Conservation (phyloP, 164 flowering plant species). For the Magnolia changhungtana region DNA sequence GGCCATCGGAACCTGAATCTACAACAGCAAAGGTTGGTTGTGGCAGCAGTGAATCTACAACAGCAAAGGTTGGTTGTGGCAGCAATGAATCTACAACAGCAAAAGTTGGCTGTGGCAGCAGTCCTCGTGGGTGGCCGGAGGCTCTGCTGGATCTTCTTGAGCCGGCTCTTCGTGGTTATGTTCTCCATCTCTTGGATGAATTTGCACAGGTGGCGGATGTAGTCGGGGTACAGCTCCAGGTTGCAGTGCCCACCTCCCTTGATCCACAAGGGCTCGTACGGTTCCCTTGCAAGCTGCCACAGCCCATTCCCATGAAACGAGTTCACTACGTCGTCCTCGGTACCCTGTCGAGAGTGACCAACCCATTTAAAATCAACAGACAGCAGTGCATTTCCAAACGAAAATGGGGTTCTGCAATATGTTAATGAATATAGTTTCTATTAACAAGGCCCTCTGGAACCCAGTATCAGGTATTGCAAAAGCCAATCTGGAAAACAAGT, state of each 20-base stretch:
- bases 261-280: conserved; percentile 92
- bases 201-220: conserved; percentile 72
- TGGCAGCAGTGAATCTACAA: background rate
- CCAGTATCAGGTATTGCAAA: background rate
- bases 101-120: conserved; percentile 2
- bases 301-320: conserved; percentile 83
- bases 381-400: background rate
- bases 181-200: conserved; percentile 84
- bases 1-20: conserved; percentile 32
- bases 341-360: conserved; percentile 50
- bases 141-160: conserved; percentile 55
- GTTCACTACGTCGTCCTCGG: conserved; percentile 93
- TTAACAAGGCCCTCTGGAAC: background rate
- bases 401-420: background rate
- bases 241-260: conserved; percentile 98
- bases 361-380: background rate
- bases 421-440: background rate
- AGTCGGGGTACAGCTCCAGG: conserved; percentile 92
- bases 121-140: conserved; percentile 23
- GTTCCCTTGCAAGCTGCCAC: conserved; percentile 79
- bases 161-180: conserved; percentile 53
- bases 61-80: background rate
- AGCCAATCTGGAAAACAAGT: background rate
- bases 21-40: background rate
- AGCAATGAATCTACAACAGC: background rate